Conservation (phyloP, 2,329 filamentous ascomycete species). For the Rutstroemia sp. region DNA sequence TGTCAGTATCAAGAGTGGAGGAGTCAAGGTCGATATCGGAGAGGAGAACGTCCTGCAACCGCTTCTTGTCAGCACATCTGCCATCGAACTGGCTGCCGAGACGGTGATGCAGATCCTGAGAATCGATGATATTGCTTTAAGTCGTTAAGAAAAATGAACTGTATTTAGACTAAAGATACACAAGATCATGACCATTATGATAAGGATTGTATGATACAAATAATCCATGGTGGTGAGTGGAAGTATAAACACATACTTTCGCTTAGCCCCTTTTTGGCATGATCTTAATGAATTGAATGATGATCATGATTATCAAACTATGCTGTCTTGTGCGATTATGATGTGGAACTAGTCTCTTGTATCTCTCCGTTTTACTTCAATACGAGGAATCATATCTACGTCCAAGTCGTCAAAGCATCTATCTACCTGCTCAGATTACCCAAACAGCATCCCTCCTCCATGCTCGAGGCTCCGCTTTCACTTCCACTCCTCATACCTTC, state of each 20-base stretch:
- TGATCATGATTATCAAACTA: background rate
- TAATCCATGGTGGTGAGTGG: constrained; percentile 7
- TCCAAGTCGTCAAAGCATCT: no score
- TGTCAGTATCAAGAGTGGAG: constrained; percentile 95
- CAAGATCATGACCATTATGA: constrained; percentile 5
- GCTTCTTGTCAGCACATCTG: constrained; percentile 91
- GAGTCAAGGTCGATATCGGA: constrained; percentile 92
- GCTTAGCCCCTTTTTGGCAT: constrained; percentile 10
- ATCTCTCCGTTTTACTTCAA: no score
- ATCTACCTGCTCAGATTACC: no score
- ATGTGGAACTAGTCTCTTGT: no score
- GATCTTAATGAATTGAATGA: constrained; percentile 5
- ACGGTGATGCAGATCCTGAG: constrained; percentile 62
- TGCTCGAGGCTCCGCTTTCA: no score
- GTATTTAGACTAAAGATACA: constrained; percentile 1
- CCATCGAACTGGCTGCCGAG: constrained; percentile 93
- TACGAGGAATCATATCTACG: no score
- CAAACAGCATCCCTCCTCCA: no score
- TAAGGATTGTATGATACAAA: constrained; percentile 2
- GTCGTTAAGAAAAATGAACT: constrained; percentile 16
- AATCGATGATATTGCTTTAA: constrained; percentile 27
- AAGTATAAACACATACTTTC: background rate
- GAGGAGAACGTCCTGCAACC: constrained; percentile 97
- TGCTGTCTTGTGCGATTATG: no score
- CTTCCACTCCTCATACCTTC: no score